Evolutionary conservation across 2,329 filamentous ascomycete genomes (phyloP), one percentile per base, ranked within the genome.

Genomic region (Xenoacremonium recifei): DNA sequence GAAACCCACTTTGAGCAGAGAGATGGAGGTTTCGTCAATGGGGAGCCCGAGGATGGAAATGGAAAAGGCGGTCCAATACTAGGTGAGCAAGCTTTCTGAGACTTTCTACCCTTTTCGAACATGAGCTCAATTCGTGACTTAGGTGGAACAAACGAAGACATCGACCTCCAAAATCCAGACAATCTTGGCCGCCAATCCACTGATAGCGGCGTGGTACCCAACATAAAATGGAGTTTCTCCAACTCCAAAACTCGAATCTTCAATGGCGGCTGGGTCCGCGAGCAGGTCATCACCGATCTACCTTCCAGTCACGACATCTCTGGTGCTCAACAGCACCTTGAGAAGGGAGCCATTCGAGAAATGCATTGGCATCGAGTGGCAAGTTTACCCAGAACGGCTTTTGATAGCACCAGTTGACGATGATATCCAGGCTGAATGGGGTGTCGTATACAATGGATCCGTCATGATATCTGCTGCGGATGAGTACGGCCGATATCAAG

Each of bases 161-260:
- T 85, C 18, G 83, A 86, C 52, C 61, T 79, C 3, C 72, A 80
- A 47, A 85, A 85, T 52, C 82, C 82, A 0, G 76, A 80, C 47
- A 81, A 82, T 53, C 72, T 87, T 1, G 80, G 79, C 12, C 70
- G 71, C 35, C 76, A 84, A 51, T 67, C 71, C 13, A 85, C 82
- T 2, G 83, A 87, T 56, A 72, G 70, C 35, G 84, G 83, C 13
- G 66, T 75, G 10, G 82, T 87, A 1, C 77, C 79, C 0, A 87
- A 86, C 55, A 67, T 85, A 51, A 86, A 85, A 59, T 79, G 82
- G 83, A 77, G 79, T 39, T 86, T 87, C 63, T 84, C 80, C 1
- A 78, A 85, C 59, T 85, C 80, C 18, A 82, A 79, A 64, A 82
- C 79, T 2, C 72, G 72, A 18, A 69, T 85, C 25, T 69, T 81